phyloP scores from a whole-genome alignment of 805 yeast species.

The Kuraishia hungarica region DNA sequence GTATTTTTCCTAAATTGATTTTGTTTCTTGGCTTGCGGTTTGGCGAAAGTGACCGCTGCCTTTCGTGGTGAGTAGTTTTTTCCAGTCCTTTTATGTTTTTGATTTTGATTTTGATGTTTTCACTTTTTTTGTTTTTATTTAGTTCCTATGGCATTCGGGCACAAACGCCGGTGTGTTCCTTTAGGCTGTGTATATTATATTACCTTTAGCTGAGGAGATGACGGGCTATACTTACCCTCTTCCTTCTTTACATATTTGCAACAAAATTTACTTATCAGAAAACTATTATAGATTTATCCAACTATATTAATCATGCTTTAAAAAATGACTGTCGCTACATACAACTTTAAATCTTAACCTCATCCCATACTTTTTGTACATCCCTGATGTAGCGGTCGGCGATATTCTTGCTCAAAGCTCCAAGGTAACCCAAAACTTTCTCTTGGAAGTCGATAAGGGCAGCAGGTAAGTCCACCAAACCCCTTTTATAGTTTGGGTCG shows the following conservation, averaged over 20 bases:
- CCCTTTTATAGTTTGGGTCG: background rate
- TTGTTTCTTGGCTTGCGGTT: background rate
- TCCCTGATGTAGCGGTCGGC: background rate
- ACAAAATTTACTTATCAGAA: background rate
- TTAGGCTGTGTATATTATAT: background rate
- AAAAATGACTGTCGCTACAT: too few species aligned
- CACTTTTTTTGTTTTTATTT: too few species aligned
- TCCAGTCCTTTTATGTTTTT: background rate
- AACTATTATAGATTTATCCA: background rate
- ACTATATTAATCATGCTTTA: too few species aligned
- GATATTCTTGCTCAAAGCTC: background rate
- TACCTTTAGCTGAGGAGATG: background rate
- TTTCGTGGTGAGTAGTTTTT: background rate
- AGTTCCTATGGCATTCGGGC: background rate
- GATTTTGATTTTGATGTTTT: background rate
- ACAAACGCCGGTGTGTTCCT: background rate
- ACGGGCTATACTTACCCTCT: background rate
- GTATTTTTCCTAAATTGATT: background rate
- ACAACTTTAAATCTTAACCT: background rate
- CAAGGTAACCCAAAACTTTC: background rate
- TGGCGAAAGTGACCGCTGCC: background rate
- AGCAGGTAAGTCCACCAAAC: background rate
- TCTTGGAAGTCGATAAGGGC: background rate
- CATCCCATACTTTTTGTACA: background rate
- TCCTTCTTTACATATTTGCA: background rate